A percentile compares a stretch with the other conserved stretches of the same genome.
These are phyloP conservation scores for Chiua virens DNA, from an alignment of 768 basidiomycete genomes.

Conservation along the genomic window DNA sequence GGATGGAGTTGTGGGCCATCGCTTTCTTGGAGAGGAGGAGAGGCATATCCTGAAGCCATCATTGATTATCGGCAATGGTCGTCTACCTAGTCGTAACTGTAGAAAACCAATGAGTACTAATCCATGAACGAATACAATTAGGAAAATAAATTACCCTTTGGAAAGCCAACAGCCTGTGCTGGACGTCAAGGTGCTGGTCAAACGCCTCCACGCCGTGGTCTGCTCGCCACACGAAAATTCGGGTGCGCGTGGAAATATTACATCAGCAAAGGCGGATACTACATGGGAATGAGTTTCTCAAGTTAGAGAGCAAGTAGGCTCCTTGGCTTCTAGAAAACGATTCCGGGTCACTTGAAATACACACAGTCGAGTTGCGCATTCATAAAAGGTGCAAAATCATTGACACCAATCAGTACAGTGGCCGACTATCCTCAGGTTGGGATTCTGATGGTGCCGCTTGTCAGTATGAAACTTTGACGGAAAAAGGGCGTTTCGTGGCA, in stretches of 20 bases:
- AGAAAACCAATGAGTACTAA: background rate
- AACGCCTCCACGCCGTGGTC: constrained; percentile 2
- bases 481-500: no score
- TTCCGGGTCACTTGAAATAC: no score
- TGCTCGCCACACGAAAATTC: constrained; percentile 33
- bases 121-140: background rate
- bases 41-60: constrained; percentile 38
- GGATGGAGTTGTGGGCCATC: constrained; percentile 57
- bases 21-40: constrained; percentile 31
- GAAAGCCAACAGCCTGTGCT: constrained; percentile 32
- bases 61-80: constrained; percentile 29
- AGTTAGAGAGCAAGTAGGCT: no score
- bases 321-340: no score
- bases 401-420: no score
- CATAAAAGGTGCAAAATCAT: no score
- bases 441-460: no score
- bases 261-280: constrained; percentile 27
- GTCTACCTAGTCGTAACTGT: constrained; percentile 17
- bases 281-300: no score
- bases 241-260: constrained; percentile 32
- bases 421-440: no score
- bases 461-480: no score
- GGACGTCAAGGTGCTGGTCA: constrained; percentile 31
- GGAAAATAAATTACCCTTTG: constrained; percentile 20
- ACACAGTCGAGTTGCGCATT: no score